Percentiles rank a stretch among this genome's conserved stretches.
These are phyloP conservation scores for Pistacia vera DNA, from an alignment of 345 rosid genomes.

Conservation along the genomic window DNA sequence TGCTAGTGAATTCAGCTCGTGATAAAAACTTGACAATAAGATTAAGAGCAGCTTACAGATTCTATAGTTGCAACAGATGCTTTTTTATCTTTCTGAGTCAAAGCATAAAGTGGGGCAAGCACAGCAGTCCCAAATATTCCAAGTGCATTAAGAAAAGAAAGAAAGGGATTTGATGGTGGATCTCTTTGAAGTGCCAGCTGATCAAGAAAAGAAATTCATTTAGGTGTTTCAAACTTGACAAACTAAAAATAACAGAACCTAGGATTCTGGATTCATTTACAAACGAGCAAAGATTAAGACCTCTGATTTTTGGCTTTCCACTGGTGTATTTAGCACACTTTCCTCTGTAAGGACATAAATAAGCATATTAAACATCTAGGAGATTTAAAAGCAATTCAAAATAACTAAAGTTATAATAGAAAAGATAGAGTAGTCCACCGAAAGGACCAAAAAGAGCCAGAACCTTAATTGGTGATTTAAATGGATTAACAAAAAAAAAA, in stretches of 20 bases:
- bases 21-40: conserved; percentile 12
- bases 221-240: conserved; percentile 4
- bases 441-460: background rate
- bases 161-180: conserved; percentile 54
- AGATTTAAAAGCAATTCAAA: background rate
- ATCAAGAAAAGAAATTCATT: conserved; percentile 20
- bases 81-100: conserved; percentile 64
- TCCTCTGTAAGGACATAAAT: conserved; percentile 46
- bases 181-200: conserved; percentile 47
- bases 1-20: background rate
- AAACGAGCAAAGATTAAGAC: conserved; percentile 43
- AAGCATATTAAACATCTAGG: conserved; percentile 22
- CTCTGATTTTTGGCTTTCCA: conserved; percentile 47
- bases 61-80: conserved; percentile 55
- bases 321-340: conserved; percentile 33
- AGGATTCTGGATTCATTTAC: conserved; percentile 9
- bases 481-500: background rate
- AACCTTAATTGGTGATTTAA: background rate
- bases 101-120: conserved; percentile 86
- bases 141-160: conserved; percentile 72
- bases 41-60: conserved; percentile 53
- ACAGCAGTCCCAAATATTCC: conserved; percentile 75
- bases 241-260: conserved; percentile 3
- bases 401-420: background rate
- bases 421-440: background rate